These are phyloP conservation scores for Dioscorea cayenensis DNA, from an alignment of 116 monocot genomes.

Conservation along the genomic window DNA sequence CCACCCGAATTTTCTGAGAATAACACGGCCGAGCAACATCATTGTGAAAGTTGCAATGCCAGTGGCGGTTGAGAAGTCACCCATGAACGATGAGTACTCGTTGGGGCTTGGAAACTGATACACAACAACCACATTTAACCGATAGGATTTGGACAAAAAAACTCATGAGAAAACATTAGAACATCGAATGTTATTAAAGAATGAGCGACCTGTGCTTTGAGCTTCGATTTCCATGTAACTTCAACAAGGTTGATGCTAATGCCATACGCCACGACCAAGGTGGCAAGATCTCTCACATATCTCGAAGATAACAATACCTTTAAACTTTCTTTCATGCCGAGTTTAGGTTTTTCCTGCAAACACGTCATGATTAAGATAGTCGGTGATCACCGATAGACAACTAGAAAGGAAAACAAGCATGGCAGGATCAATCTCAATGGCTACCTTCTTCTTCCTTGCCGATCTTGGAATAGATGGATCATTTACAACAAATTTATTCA, in stretches of 20 bases:
- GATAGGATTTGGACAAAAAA: background rate
- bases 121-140: background rate
- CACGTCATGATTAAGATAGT: conserved; percentile 4
- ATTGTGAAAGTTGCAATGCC: conserved; percentile 91
- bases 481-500: conserved; percentile 77
- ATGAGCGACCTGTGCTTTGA: conserved; percentile 78
- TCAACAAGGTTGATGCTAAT: conserved; percentile 99
- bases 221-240: conserved; percentile 98
- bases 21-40: conserved; percentile 86
- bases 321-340: conserved; percentile 88
- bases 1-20: conserved; percentile 90
- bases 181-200: background rate
- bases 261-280: conserved; percentile 95
- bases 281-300: conserved; percentile 93
- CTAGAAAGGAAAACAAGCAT: background rate
- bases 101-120: conserved; percentile 90
- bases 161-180: background rate
- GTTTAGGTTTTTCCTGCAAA: conserved; percentile 81
- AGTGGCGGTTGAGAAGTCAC: conserved; percentile 88
- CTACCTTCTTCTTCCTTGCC: conserved; percentile 70
- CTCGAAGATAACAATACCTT: conserved; percentile 81
- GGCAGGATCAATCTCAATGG: background rate
- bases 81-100: conserved; percentile 97
- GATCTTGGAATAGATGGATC: conserved; percentile 73
- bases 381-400: conserved; percentile 2